Evolutionary conservation across 2,329 filamentous ascomycete genomes (phyloP), one percentile per base, ranked within the genome.

Genomic region (Colletotrichum musae): DNA sequence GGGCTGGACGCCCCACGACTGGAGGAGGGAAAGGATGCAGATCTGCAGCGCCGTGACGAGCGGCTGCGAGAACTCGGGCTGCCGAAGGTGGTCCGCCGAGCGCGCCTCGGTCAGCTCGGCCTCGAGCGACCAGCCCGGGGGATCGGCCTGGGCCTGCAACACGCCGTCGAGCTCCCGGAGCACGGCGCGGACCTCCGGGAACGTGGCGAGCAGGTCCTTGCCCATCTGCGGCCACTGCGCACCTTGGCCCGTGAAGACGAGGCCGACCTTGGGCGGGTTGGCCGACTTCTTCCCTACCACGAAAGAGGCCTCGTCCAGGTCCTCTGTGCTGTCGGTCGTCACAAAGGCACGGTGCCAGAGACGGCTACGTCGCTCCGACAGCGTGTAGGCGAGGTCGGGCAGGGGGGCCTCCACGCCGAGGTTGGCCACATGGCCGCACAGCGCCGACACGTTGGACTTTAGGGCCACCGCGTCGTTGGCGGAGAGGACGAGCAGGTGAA

Each of bases 21-120:
- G 39, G 2, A 86, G 76, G 0, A 82, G 71, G 18, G 83, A 77
- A 1, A 85, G 76, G 1, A 87, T 72, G 0, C 73, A 81, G 15
- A 86, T 74, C 66, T 85, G 80, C 16, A 79, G 62, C 6, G 74
- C 74, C 5, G 80, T 81, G 60, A 76, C 80, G 3, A 78, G 36
- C 2, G 81, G 75, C 64, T 82, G 80, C n/a, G 73, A 72, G 43
- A 77, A 64, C n/a, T 72, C 67, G 16, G 72, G 58, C 15, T 73
- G 65, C 41, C 6, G 72, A 15, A 81, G 70, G 51, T 7, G 21
- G 36, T 4, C 73, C 65, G 47, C 10, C 3, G 10, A 39, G 4
- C 45, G 47, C 1, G 53, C n/a, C 13, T 75, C 63, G 5, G 68
- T 73, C 1, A 79, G 64, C 60, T 78, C 75, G 0, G 7, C 45